These are phyloP conservation scores for Zea mays DNA, from an alignment of 176 grass and related monocot species.

Conservation along the genomic window Zm-B73-REFERENCE-NAM-5.0 NC_050105.1:136478001-136478500, in stretches of 20 bases:
- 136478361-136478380: constrained; percentile 22
- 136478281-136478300: neutral
- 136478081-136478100: constrained; percentile 30
- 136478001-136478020: constrained; percentile 37
- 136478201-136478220: constrained; percentile 27
- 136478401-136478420: constrained; percentile 30
- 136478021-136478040: constrained; percentile 20
- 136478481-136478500: constrained; percentile 26
- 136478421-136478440: neutral
- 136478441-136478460: neutral
- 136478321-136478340: constrained; percentile 16
- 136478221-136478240: neutral
- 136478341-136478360: constrained; percentile 32
- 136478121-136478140: constrained; percentile 22
- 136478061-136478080: constrained; percentile 20
- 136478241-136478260: constrained; percentile 25
- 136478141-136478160: constrained; percentile 30
- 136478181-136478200: constrained; percentile 11
- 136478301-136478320: constrained; percentile 10
- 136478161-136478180: constrained; percentile 27
- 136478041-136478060: constrained; percentile 23
- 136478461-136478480: constrained; percentile 24
- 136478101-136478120: constrained; percentile 23
- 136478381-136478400: constrained; percentile 18
- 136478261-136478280: constrained; percentile 25